A percentile compares a stretch with the other conserved stretches of the same genome.
phyloP scores from a whole-genome alignment of 192 early-diverging fungal species.

The Fimicolochytrium jonesii region DNA sequence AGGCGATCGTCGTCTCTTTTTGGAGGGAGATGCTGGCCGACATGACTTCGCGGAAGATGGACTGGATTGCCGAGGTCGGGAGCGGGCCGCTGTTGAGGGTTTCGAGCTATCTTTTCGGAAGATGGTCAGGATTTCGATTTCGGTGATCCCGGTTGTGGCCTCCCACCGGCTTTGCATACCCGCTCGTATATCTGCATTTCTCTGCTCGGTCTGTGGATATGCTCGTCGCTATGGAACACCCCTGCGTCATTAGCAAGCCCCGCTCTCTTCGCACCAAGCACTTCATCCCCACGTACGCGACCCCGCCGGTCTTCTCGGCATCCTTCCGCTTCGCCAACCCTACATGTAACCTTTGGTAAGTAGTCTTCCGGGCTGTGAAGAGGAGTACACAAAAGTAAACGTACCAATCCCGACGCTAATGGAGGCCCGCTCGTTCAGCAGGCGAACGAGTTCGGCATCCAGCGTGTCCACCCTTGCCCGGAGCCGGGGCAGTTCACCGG shows the following conservation, averaged over 20 bases:
- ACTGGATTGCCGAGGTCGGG: constrained; percentile 58
- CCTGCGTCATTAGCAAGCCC: too few relatives aligned
- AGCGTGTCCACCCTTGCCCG: constrained; percentile 60
- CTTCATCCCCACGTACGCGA: background rate
- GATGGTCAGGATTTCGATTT: too few relatives aligned
- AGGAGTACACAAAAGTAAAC: too few relatives aligned
- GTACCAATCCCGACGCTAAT: constrained; percentile 78
- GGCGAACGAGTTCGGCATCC: constrained; percentile 66
- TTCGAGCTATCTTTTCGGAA: constrained; percentile 43
- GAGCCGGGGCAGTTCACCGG: constrained; percentile 11
- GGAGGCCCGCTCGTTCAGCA: constrained; percentile 79
- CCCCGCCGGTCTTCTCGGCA: background rate
- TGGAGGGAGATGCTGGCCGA: constrained; percentile 83
- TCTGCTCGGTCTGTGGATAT: constrained; percentile 62
- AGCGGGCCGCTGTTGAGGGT: constrained; percentile 74
- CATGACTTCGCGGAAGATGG: constrained; percentile 82
- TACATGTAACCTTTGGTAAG: too few relatives aligned
- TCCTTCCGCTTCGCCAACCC: constrained; percentile 45
- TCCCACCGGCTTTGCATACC: too few relatives aligned
- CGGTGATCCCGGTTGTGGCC: too few relatives aligned
- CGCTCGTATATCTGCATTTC: constrained; percentile 75
- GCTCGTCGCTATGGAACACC: constrained; percentile 7
- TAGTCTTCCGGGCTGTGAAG: too few relatives aligned
- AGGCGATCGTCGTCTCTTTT: constrained; percentile 75
- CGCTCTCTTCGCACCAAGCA: too few relatives aligned